Base-by-base conservation (phyloP, 1,284 basidiomycete species). In the Athelia sp. region DNA sequence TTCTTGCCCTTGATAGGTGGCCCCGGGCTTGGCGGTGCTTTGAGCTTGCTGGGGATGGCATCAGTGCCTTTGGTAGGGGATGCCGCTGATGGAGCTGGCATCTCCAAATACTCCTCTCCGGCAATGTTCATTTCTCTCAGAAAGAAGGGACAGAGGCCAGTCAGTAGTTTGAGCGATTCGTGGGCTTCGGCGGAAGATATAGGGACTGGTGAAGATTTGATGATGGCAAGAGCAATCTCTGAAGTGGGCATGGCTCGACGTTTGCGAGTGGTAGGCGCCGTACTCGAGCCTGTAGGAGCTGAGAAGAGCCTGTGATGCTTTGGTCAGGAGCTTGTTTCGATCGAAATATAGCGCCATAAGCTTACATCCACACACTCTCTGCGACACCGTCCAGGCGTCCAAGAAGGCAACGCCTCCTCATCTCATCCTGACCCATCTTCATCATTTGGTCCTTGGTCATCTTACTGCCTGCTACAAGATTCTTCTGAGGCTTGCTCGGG, bases 281-380 rank as follows among this genome's bases (percentile, higher is more conserved):
- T 64, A 10, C 74, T 67, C 6, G 75, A 66, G 6, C 76, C 74
- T 4, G 75, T 73, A 1, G 76, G 72, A 29, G 69, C 70, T 4
- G 86, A 82, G 65, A 90, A 90, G 42, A 87, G 65, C 84, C 85
- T 86, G 53, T 18, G 46, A 29, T 24, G 51, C 47, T 56, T 14
- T 29, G 21, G 15, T 40, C 36, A 43, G 34, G 47, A 32, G 44
- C 47, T 52, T 47, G 47, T 13, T 45, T 46, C 21, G 49, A 19
- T 9, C 42, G 35, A 45, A 22, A 32, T 46, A 45, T 45, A 49
- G 15, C 15, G 49, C 21, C 34, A 24, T 36, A 31, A 17, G 71
- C 82, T 63, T 58, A 86, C 88, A 90, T 90, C 87, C 88, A 90
- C n/a, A 85, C 76, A 54, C 87, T 86, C 61, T 90, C 87, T n/a